Conservation (phyloP, 2,329 filamentous ascomycete genomes). For the Phyllachora maydis region DNA sequence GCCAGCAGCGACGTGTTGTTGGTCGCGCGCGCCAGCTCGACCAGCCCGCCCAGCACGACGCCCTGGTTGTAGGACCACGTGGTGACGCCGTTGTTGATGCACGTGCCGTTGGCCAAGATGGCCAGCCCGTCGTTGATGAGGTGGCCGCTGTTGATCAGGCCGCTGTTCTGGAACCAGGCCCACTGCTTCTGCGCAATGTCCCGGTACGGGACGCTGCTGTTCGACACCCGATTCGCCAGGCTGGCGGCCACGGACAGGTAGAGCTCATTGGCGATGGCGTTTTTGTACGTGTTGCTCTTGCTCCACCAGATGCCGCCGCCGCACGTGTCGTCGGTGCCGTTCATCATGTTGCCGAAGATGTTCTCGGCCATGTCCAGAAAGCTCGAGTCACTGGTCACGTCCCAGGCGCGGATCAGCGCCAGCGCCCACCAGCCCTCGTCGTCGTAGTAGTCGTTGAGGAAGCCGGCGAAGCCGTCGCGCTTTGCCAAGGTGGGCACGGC, state of each 20-base stretch:
- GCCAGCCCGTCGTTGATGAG: conserved; percentile 32
- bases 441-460: conserved; percentile 36
- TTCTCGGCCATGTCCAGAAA: conserved; percentile 28
- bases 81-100: conserved; percentile 22
- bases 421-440: conserved; percentile 45
- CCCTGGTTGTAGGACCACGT: conserved; percentile 37
- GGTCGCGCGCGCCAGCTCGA: conserved; percentile 24
- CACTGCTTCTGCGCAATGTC: conserved; percentile 24
- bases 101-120: conserved; percentile 17
- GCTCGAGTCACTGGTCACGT: conserved; percentile 20
- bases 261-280: conserved; percentile 35
- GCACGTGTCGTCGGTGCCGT: conserved; percentile 18
- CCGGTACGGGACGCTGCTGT: conserved; percentile 17
- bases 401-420: conserved; percentile 31
- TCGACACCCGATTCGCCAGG: conserved; percentile 22
- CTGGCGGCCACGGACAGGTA: conserved; percentile 28
- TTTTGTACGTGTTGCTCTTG: conserved; percentile 26
- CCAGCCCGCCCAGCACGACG: conserved; percentile 28
- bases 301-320: conserved; percentile 38
- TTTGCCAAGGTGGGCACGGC: conserved; percentile 7
- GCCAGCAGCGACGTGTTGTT: conserved; percentile 15
- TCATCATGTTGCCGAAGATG: conserved; percentile 33
- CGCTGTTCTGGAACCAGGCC: conserved; percentile 27
- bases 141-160: conserved; percentile 25
- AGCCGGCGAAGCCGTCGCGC: conserved; percentile 19